phyloP scores from a whole-genome alignment of 768 basidiomycete species.

The Jaapia argillacea region DNA sequence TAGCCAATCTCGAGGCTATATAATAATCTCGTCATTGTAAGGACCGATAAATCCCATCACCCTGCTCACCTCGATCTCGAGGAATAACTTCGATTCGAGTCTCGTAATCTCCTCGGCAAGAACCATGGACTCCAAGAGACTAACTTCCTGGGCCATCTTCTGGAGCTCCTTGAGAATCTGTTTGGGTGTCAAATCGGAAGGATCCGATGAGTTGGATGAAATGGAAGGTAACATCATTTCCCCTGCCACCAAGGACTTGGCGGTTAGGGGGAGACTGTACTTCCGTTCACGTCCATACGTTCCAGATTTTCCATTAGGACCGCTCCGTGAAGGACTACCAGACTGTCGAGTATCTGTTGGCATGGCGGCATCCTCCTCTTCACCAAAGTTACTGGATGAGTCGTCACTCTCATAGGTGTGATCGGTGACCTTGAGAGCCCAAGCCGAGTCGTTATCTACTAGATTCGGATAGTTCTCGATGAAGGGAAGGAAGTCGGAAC shows the following conservation, averaged over 20 bases:
- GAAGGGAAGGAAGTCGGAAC: slow-evolving; percentile 75
- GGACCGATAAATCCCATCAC: slow-evolving; percentile 9
- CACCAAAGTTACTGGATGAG: slow-evolving; percentile 34
- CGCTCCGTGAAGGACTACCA: not conserved
- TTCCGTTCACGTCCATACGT: slow-evolving; percentile 38
- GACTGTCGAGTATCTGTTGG: not conserved
- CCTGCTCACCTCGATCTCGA: slow-evolving; percentile 56
- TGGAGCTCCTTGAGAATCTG: slow-evolving; percentile 55
- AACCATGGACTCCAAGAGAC: slow-evolving; percentile 45
- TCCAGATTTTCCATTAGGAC: no score
- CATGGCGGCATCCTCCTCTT: slow-evolving; percentile 36
- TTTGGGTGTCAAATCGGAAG: slow-evolving; percentile 35
- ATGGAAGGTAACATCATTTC: not conserved
- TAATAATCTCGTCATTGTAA: slow-evolving; percentile 7
- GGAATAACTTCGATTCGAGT: slow-evolving; percentile 56
- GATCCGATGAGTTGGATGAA: slow-evolving; percentile 14
- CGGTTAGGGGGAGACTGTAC: slow-evolving; percentile 50
- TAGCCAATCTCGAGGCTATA: slow-evolving; percentile 81
- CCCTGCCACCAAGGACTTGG: slow-evolving; percentile 32
- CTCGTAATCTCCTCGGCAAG: slow-evolving; percentile 85
- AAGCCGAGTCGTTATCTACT: slow-evolving; percentile 58
- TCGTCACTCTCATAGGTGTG: slow-evolving; percentile 55
- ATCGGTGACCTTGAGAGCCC: slow-evolving; percentile 64
- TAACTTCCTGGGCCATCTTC: slow-evolving; percentile 46
- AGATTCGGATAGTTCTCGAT: slow-evolving; percentile 55